These are phyloP conservation scores for Aquilaria agallochum DNA, from an alignment of 441 rosid species.

Conservation along the genomic window DNA sequence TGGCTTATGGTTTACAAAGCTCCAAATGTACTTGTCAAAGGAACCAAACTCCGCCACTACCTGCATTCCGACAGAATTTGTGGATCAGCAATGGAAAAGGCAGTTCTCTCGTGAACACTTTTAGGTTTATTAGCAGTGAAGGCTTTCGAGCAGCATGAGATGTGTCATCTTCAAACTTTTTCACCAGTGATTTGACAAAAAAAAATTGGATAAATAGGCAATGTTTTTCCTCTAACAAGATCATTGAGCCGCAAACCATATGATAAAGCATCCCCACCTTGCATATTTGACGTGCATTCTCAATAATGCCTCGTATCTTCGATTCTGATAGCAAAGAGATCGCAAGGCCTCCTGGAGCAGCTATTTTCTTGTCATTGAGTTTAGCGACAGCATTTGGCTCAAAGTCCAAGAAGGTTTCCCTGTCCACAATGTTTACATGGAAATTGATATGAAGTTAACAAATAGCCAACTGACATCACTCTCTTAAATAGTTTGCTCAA, in stretches of 20 bases:
- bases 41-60: slow-evolving; percentile 76
- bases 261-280: slow-evolving; percentile 43
- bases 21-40: slow-evolving; percentile 86
- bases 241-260: background rate
- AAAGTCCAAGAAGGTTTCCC: slow-evolving; percentile 82
- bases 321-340: slow-evolving; percentile 66
- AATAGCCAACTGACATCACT: too few species aligned
- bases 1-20: slow-evolving; percentile 81
- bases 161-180: background rate
- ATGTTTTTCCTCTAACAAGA: background rate
- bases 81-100: slow-evolving; percentile 9
- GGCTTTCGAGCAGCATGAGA: background rate
- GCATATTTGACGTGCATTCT: slow-evolving; percentile 78
- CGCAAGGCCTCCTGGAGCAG: slow-evolving; percentile 59
- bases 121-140: background rate
- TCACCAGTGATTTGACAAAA: background rate
- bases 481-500: too few species aligned
- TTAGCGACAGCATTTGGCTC: slow-evolving; percentile 72
- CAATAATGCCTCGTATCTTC: slow-evolving; percentile 72
- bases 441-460: too few species aligned
- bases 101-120: background rate
- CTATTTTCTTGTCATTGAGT: slow-evolving; percentile 71
- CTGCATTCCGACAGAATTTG: slow-evolving; percentile 35
- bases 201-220: too few species aligned
- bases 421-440: slow-evolving; percentile 19